phyloP scores from a whole-genome alignment of 2,329 filamentous ascomycete genomes.

The Tolypocladium cylindrosporum region DNA sequence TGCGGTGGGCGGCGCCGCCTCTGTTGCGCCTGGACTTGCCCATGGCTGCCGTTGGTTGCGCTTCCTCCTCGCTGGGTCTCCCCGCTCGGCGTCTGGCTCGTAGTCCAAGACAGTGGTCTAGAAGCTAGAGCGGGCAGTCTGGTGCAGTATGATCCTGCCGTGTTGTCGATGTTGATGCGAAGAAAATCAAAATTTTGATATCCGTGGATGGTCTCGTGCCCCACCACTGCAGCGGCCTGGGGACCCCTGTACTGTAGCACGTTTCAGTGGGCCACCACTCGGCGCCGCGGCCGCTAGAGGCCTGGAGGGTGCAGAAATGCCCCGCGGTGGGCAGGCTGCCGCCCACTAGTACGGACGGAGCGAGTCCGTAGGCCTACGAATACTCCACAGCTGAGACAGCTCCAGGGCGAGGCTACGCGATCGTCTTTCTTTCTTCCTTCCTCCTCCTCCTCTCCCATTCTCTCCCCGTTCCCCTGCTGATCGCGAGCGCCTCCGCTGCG shows the following conservation, averaged over 20 bases:
- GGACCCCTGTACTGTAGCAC: neutral
- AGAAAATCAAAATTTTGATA: neutral
- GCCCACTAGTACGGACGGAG: neutral
- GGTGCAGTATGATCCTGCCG: neutral
- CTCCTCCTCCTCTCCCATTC: neutral
- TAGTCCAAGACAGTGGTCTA: too few species aligned
- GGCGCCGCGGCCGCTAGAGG: neutral
- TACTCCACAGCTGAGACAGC: neutral
- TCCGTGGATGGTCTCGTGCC: constrained; percentile 1
- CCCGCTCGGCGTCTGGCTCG: neutral
- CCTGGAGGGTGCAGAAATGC: neutral
- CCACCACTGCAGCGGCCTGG: neutral
- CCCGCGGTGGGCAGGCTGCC: neutral
- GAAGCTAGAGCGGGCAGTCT: neutral
- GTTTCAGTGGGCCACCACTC: neutral
- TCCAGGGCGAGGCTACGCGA: neutral
- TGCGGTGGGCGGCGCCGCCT: constrained; percentile 35
- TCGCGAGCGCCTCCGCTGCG: neutral
- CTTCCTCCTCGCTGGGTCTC: neutral
- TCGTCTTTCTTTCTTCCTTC: neutral
- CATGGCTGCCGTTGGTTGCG: constrained; percentile 27
- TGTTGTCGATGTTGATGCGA: neutral
- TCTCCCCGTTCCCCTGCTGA: neutral
- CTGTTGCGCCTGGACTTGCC: constrained; percentile 49
- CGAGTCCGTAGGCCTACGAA: too few species aligned